A percentile compares a stretch with the other conserved stretches of the same genome.
These are phyloP conservation scores for Abortiporus biennis DNA, from an alignment of 1,284 basidiomycete genomes.

Conservation along the genomic window DNA sequence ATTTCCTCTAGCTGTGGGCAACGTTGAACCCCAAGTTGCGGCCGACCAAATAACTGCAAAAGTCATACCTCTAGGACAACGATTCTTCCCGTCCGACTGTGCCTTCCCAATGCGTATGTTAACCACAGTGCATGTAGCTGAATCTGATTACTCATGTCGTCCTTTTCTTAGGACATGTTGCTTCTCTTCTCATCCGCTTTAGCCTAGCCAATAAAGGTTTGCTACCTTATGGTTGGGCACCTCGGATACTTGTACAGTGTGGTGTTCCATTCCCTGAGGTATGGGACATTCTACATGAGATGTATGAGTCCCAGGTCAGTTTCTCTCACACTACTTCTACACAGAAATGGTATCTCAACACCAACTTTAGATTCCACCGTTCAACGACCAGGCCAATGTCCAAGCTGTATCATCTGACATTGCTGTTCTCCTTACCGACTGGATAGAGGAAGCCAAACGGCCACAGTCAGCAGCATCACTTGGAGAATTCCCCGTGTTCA, in stretches of 20 bases:
- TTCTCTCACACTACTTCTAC: neutral
- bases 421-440: constrained; percentile 66
- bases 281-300: constrained; percentile 81
- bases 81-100: constrained; percentile 88
- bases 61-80: constrained; percentile 69
- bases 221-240: constrained; percentile 73
- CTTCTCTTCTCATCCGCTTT: constrained; percentile 66
- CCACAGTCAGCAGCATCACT: constrained; percentile 48
- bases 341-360: neutral
- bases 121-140: neutral
- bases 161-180: constrained; percentile 50
- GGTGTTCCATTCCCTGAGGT: constrained; percentile 71
- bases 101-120: constrained; percentile 80
- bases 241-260: constrained; percentile 70
- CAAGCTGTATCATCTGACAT: constrained; percentile 76
- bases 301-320: constrained; percentile 82
- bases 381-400: constrained; percentile 72
- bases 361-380: constrained; percentile 63
- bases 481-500: constrained; percentile 63
- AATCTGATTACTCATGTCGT: constrained; percentile 8
- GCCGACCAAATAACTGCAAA: constrained; percentile 59
- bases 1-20: constrained; percentile 37
- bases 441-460: constrained; percentile 68
- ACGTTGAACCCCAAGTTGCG: constrained; percentile 41
- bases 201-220: constrained; percentile 54